A percentile compares a stretch with the other conserved stretches of the same genome.
Evolutionary conservation across 805 yeast genomes (phyloP).

Genomic region (Saturnispora quitensis): DNA sequence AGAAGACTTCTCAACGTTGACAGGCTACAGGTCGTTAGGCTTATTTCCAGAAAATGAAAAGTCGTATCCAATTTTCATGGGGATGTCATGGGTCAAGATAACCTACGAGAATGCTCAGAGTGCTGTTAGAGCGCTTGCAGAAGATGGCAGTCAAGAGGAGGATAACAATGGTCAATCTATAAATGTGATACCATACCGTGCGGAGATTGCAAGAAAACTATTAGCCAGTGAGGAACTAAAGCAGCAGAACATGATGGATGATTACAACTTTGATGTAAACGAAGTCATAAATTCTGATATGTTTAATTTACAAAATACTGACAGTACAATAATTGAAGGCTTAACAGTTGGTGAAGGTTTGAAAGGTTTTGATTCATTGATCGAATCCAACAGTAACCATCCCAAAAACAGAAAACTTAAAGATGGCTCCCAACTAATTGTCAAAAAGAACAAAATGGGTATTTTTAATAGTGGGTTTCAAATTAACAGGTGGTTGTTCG

Average conservation of each 20-base stretch:
- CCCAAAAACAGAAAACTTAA: slow-evolving; percentile 3
- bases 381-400: not conserved
- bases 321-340: slow-evolving; percentile 4
- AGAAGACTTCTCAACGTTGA: slow-evolving; percentile 10
- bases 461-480: slow-evolving; percentile 4
- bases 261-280: slow-evolving; percentile 3
- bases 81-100: slow-evolving; percentile 84
- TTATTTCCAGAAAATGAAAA: not conserved
- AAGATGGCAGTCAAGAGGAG: slow-evolving; percentile 64
- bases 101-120: slow-evolving; percentile 70
- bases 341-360: slow-evolving; percentile 12
- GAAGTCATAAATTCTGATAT: not conserved
- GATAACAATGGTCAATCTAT: slow-evolving; percentile 42
- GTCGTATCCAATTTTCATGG: slow-evolving; percentile 62
- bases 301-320: not conserved
- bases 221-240: slow-evolving; percentile 18
- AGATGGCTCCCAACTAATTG: slow-evolving; percentile 10
- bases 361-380: slow-evolving; percentile 7
- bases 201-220: slow-evolving; percentile 50
- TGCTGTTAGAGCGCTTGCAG: slow-evolving; percentile 77
- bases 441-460: slow-evolving; percentile 2
- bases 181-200: slow-evolving; percentile 65
- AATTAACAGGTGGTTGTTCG: slow-evolving; percentile 9
- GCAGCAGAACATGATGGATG: not conserved
- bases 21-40: not conserved